Evolutionary conservation across 768 basidiomycete species (phyloP).

Genomic region (Kwoniella europaea): DNA sequence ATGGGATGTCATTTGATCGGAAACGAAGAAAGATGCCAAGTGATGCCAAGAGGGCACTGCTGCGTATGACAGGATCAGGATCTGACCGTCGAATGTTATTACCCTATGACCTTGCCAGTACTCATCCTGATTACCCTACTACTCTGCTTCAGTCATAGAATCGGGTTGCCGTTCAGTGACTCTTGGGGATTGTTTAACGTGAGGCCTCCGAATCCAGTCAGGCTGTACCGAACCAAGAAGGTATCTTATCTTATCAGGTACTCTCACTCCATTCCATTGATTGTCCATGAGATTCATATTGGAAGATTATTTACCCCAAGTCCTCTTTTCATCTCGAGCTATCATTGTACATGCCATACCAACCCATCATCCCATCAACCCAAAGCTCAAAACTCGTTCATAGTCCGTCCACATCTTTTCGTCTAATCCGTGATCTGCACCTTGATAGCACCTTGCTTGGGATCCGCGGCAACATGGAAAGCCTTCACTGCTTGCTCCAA

Average conservation of each 20-base stretch:
- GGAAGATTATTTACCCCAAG: not conserved
- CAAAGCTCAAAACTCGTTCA: not conserved
- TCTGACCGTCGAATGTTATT: too few relatives aligned
- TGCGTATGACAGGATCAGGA: too few relatives aligned
- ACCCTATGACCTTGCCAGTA: too few relatives aligned
- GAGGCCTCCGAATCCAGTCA: too few relatives aligned
- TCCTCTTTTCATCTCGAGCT: not conserved
- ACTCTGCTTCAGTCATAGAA: too few relatives aligned
- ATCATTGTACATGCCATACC: not conserved
- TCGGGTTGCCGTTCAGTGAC: too few relatives aligned
- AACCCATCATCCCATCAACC: not conserved
- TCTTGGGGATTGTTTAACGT: too few relatives aligned
- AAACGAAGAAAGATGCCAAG: not conserved
- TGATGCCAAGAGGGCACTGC: not conserved
- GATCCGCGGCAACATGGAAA: slow-evolving; percentile 59
- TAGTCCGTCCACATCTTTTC: not conserved
- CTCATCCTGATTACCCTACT: too few relatives aligned
- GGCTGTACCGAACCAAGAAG: too few relatives aligned
- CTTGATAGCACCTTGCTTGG: slow-evolving; percentile 58
- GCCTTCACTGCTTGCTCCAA: slow-evolving; percentile 59
- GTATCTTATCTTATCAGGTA: not conserved
- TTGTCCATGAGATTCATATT: too few relatives aligned
- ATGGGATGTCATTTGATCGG: not conserved
- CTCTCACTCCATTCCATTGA: not conserved
- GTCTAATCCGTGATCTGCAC: slow-evolving; percentile 49